Evolutionary conservation across 257 asterid genomes (phyloP), one percentile per base, ranked within the genome.

Genomic region (Fraxinus americana): DNA sequence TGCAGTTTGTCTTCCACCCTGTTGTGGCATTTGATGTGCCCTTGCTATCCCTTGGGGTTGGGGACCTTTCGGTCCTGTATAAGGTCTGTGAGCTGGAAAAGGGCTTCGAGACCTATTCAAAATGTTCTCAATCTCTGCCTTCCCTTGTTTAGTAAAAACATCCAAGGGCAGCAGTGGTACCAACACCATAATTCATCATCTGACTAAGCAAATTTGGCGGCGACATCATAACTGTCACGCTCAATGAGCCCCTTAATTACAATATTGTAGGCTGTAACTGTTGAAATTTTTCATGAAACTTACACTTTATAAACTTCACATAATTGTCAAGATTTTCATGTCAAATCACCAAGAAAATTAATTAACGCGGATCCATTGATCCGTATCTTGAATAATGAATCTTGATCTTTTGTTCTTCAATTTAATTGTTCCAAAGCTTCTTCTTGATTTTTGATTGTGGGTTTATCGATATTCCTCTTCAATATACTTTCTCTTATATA

Each of bases 221-320:
- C 67, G 23, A 83, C 87, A 70, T 91, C 93, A 68, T 79, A 85
- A 77, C 81, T 81, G 71, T 91, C 90, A 23, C 78, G 87, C 25
- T 76, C 77, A 19, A 90, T 88, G 11, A 94, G 88, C 27, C 90
- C 98, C 86, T 86, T 90, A 74, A 90, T 80, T 77, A 94, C 94
- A 74, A 90, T 65, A 67, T 91, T 96, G 77, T 88, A 92, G 7
- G 94, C 92, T n/a, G 88, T 89, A 59, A 85, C 94, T 25, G 27
- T 25, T 25, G 27, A 25, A 25, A 25, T 39, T 35, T 16, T 54
- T 29, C 30, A 29, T 29, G 30, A 29, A 29, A 29, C 30, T 29
- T 29, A 29, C 1, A 29, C 30, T 29, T 29, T 29, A 29, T 29
- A 29, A 29, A 29, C 30, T 29, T 29, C 2, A 29, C 30, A 29